Base-by-base conservation (phyloP, 2,329 filamentous ascomycete genomes). In the Phyllosticta ampelicida region DNA sequence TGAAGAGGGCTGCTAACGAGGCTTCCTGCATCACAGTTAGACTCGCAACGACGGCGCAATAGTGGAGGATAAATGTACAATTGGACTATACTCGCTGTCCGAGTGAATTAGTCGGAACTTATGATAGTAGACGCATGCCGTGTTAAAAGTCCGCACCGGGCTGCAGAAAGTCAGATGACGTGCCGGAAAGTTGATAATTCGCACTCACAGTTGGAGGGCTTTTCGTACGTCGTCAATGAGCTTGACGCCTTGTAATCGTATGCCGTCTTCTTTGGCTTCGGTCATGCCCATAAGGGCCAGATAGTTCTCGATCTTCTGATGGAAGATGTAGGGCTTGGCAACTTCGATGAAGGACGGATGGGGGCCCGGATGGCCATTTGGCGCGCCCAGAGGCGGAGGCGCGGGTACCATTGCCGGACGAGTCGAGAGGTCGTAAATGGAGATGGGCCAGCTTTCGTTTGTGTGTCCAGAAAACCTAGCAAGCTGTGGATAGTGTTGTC, bases 51-150 rank as follows among this genome's bases (percentile, higher is more conserved):
- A 16, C 16, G 21, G n/a, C 11, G 52, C 21, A 49, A 50, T 9
- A 16, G 23, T 2, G 1, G n/a, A 9, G 13, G 18, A n/a, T 5
- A 48, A 16, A 69, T 72, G 61, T 69, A 75, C 78, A 60, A 78
- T 73, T 68, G 85, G 90, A 70, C 87, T 88, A 72, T 95, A 96
- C 67, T 95, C 90, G 63, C 78, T 84, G 64, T 91, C 89, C n/a
- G 85, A 81, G 67, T 95, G 90, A 51, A 86, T 83, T 55, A 97
- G 80, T 29, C 92, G 86, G 70, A 96, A 96, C 65, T 90, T 90
- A 77, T 97, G 92, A 69, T 91, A 99, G 71, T 96, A 96, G 16
- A 88, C 85, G 62, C 87, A 90, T 0, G 94, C 94, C 0, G 92
- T 95, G 65, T 92, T 89, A 72, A 90, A 96, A 0, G 94, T 97